Evolutionary conservation across 2,329 filamentous ascomycete species (phyloP).

Genomic region (Talaromyces sp.): DNA sequence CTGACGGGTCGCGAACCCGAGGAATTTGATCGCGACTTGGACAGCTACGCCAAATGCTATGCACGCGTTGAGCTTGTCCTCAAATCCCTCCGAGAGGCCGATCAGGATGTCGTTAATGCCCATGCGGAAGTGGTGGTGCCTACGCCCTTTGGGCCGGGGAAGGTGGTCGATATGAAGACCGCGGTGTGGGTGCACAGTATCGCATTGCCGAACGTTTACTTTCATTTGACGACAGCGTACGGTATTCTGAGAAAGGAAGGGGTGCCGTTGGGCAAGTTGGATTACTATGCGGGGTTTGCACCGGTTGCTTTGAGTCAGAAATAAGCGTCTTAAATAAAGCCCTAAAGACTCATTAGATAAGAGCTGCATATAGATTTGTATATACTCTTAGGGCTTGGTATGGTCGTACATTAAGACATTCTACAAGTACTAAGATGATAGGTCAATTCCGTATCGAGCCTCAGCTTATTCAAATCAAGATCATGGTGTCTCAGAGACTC

Average conservation of each 20-base stretch:
- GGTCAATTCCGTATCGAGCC: background rate
- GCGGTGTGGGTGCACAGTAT: slow-evolving; percentile 21
- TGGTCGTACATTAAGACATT: background rate
- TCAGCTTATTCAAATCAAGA: background rate
- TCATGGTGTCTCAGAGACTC: slow-evolving; percentile 15
- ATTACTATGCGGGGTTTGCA: slow-evolving; percentile 44
- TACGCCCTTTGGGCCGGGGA: background rate
- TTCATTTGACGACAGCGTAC: slow-evolving; percentile 60
- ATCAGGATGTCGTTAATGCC: slow-evolving; percentile 25
- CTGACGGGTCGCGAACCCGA: slow-evolving; percentile 2
- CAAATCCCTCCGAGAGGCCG: slow-evolving; percentile 45
- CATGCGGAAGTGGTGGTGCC: background rate
- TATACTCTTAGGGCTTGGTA: background rate
- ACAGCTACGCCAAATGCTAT: slow-evolving; percentile 50
- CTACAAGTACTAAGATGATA: background rate
- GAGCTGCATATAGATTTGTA: background rate
- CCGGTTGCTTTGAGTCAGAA: background rate
- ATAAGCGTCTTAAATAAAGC: background rate
- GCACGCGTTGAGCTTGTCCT: slow-evolving; percentile 48
- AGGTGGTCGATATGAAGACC: background rate
- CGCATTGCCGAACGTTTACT: slow-evolving; percentile 59
- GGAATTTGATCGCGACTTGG: slow-evolving; percentile 43
- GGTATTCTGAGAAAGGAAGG: slow-evolving; percentile 60
- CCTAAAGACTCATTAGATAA: background rate
- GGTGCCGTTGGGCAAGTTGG: slow-evolving; percentile 58